phyloP scores from a whole-genome alignment of 805 yeast species.

The Pichia sporocuriosa region DNA sequence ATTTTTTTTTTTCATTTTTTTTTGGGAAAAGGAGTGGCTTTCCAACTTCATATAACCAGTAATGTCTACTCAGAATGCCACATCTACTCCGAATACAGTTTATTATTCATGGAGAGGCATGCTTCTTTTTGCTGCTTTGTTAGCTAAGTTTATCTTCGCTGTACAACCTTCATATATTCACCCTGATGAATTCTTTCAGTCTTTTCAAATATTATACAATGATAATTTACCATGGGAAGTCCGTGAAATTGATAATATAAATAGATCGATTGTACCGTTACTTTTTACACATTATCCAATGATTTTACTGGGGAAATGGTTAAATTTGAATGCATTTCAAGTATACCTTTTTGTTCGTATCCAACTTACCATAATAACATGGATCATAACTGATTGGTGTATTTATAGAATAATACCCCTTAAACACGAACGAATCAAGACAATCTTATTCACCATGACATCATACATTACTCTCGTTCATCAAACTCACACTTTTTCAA shows the following conservation, averaged over 20 bases:
- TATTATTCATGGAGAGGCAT: constrained; percentile 38
- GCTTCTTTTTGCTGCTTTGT: constrained; percentile 33
- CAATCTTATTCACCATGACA: constrained; percentile 43
- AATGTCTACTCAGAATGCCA: too few relatives aligned
- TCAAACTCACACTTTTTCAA: constrained; percentile 88
- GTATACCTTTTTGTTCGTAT: constrained; percentile 51
- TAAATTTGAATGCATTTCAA: constrained; percentile 38
- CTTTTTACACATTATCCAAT: constrained; percentile 67
- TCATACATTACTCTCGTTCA: constrained; percentile 69
- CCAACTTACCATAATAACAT: constrained; percentile 30
- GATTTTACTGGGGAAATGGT: constrained; percentile 31
- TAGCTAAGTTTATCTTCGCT: constrained; percentile 51
- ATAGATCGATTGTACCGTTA: constrained; percentile 67
- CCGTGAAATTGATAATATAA: constrained; percentile 37
- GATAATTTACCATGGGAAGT: constrained; percentile 82
- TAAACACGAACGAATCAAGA: constrained; percentile 32
- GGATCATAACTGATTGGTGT: constrained; percentile 29
- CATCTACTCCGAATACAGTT: too few relatives aligned
- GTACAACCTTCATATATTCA: constrained; percentile 80
- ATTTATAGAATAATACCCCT: constrained; percentile 27
- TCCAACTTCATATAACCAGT: too few relatives aligned
- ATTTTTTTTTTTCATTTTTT: too few relatives aligned
- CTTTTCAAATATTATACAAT: constrained; percentile 64
- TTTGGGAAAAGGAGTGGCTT: too few relatives aligned
- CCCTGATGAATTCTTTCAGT: constrained; percentile 96